Evolutionary conservation across 164 flowering plant genomes (phyloP).

Genomic region (Vitis amurensis): DNA sequence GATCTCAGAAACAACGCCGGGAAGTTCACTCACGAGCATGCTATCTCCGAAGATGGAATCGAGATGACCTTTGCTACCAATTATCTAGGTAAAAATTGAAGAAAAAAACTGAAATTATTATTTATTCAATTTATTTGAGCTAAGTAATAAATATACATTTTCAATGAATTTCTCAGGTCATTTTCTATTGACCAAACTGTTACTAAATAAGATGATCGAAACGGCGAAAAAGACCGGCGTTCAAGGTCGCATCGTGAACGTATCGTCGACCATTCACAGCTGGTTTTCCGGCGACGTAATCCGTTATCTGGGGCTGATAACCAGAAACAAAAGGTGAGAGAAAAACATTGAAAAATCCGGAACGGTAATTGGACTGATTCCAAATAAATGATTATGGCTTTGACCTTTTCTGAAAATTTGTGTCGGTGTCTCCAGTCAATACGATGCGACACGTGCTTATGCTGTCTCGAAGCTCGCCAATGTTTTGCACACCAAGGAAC

Average conservation of each 20-base stretch:
- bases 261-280: constrained; percentile 70
- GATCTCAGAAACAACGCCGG: constrained; percentile 90
- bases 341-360: background rate
- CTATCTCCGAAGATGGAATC: constrained; percentile 83
- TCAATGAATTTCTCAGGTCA: constrained; percentile 53
- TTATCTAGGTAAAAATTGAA: constrained; percentile 55
- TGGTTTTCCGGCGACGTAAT: constrained; percentile 88
- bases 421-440: constrained; percentile 37
- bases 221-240: constrained; percentile 65
- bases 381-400: background rate
- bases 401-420: constrained; percentile 21
- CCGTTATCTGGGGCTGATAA: constrained; percentile 54
- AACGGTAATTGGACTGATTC: background rate
- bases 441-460: constrained; percentile 90
- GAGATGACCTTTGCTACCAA: constrained; percentile 98
- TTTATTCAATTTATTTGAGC: too few species aligned
- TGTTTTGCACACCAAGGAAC: constrained; percentile 79
- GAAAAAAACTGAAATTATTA: too few species aligned
- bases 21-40: constrained; percentile 68
- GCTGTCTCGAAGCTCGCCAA: constrained; percentile 94
- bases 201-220: constrained; percentile 69
- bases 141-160: background rate
- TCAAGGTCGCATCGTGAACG: constrained; percentile 94
- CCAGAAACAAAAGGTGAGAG: constrained; percentile 52
- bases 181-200: constrained; percentile 77